These are phyloP conservation scores for Coemansia sp. DNA, from an alignment of 192 early-diverging fungal genomes.

Conservation along the genomic window DNA sequence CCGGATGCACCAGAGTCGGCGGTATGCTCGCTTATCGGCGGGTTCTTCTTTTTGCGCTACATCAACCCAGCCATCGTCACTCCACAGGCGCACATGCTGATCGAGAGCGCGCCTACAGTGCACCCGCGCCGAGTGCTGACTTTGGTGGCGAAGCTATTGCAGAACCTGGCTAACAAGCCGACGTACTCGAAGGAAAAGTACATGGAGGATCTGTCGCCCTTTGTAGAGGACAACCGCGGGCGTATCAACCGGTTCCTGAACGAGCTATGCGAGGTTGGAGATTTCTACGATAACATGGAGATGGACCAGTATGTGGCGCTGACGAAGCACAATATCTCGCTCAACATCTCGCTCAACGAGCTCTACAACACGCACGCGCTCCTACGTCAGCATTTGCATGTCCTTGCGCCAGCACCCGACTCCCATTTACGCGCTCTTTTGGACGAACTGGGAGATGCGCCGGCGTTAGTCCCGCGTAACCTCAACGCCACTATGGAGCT, in stretches of 20 bases:
- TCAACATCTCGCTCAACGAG: conserved; percentile 93
- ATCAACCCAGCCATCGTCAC: conserved; percentile 98
- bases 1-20: conserved; percentile 86
- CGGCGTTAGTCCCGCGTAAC: conserved; percentile 51
- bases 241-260: conserved; percentile 88
- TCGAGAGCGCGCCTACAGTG: conserved; percentile 78
- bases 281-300: conserved; percentile 95
- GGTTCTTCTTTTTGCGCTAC: conserved; percentile 96
- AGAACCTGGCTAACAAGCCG: conserved; percentile 95
- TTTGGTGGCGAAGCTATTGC: conserved; percentile 91
- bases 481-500: conserved; percentile 54
- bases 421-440: conserved; percentile 79
- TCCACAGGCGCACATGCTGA: conserved; percentile 92
- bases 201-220: conserved; percentile 88
- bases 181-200: conserved; percentile 89
- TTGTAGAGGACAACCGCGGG: conserved; percentile 85
- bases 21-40: conserved; percentile 94
- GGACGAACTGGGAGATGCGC: conserved; percentile 75
- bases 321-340: conserved; percentile 87
- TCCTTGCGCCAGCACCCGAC: conserved; percentile 78
- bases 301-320: conserved; percentile 98
- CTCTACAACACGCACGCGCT: conserved; percentile 91
- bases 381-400: conserved; percentile 79
- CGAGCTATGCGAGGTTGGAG: conserved; percentile 91
- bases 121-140: conserved; percentile 88